A percentile compares a stretch with the other conserved stretches of the same genome.
Conservation (phyloP, 257 asterid genomes). For the Coffea canephora region DNA sequence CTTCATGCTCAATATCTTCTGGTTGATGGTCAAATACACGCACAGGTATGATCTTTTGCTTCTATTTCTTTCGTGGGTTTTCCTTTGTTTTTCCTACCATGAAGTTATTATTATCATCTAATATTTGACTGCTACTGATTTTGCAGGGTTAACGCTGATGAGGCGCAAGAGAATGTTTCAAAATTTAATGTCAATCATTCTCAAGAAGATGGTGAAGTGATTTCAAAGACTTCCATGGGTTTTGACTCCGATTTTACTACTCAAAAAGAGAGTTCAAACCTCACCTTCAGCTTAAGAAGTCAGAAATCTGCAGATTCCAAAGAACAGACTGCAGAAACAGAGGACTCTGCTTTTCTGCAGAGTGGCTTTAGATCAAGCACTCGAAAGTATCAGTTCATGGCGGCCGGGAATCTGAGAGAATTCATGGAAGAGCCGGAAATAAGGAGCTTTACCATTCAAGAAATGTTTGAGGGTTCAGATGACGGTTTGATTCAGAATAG, state of each 20-base stretch:
- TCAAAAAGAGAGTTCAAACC: conserved; percentile 8
- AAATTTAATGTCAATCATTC: conserved; percentile 28
- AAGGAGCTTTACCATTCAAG: conserved; percentile 37
- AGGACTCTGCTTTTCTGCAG: conserved; percentile 44
- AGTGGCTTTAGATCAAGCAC: conserved; percentile 23
- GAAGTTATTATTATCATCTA: neutral
- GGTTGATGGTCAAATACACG: conserved; percentile 28
- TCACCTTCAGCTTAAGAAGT: conserved; percentile 10
- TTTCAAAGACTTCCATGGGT: conserved; percentile 20
- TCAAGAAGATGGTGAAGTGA: conserved; percentile 26
- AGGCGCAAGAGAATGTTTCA: conserved; percentile 28
- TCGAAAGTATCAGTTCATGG: conserved; percentile 42
- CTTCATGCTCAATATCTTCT: conserved; percentile 37
- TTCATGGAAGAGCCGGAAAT: conserved; percentile 44
- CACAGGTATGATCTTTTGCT: conserved; percentile 38
- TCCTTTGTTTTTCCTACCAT: neutral
- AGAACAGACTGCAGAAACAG: conserved; percentile 30
- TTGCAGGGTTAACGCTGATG: conserved; percentile 40
- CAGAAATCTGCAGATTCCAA: conserved; percentile 14
- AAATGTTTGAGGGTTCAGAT: conserved; percentile 46
- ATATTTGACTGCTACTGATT: conserved; percentile 9
- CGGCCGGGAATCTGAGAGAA: conserved; percentile 37
- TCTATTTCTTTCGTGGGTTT: neutral
- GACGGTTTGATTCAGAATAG: conserved; percentile 22
- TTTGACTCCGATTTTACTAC: conserved; percentile 27